Evolutionary conservation across 192 early-diverging fungal species (phyloP), one percentile per base, ranked within the genome.

Genomic region (Linnemannia zychae): DNA sequence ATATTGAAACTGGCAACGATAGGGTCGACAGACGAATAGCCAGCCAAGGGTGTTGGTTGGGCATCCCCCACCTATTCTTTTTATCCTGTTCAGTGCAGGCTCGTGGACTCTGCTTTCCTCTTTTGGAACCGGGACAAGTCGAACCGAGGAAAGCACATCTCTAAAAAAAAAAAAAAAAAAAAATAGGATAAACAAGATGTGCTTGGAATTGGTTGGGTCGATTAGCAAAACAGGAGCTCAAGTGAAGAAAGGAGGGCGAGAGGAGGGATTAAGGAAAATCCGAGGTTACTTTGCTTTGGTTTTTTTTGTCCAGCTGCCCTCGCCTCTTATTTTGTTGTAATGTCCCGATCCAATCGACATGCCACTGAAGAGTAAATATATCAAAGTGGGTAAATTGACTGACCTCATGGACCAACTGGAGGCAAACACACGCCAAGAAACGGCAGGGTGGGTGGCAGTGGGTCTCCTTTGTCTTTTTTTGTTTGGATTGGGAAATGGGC

Each of bases 91-190:
- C 24, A 4, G 7, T 3, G 6, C 57, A 3, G 24, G 24, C 57
- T 63, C 57, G 57, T 63, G 57, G 57, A 63, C 57, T 63, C 28
- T 63, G 28, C 57, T 63, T 63, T 63, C 57, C 57, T 28, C 24
- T 28, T 28, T 63, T 63, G 57, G 57, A 63, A 63, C 57, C 24
- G 12, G 57, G 6, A 22, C 7, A 20, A 57, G 11, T 53, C 50
- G 4, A 53, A n/a, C 53, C 53, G 53, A 60, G 53, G 53, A 60
- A 60, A 22, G 40, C 9, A 44, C 40, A 6, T 6, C 40, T 6
- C 9, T 44, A 31, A 28, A 24, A 0, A 53, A 17, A 53, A 6
- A 28, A 31, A 12, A 20, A 5, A 11, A n/a, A 5, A 57, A 31
- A 28, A 31, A 28, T 9, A 28, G 57, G 57, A 24, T 31, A 63